Base-by-base conservation (phyloP, 805 yeast species). In the Metschnikowia santaceciliae region DNA sequence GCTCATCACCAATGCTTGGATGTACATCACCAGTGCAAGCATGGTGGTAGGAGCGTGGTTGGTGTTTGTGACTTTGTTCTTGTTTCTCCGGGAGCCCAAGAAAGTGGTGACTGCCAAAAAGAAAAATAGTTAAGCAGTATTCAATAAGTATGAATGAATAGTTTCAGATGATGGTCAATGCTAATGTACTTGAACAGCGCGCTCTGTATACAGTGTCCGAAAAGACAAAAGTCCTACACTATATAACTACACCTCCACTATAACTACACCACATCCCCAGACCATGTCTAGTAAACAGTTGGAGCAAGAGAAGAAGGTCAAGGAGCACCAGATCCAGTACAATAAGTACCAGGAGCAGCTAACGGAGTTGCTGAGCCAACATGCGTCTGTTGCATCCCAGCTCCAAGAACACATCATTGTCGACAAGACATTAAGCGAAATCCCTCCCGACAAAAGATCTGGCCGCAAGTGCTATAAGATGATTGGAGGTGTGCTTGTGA, bases 1-100 rank as follows among this genome's bases (percentile, higher is more conserved):
- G 92, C 88, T 87, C 54, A 92, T 94, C 62, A 77, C 96, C 30
- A 91, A 91, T 68, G 81, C 97, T 1, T 90, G 97, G 96, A 90
- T 91, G 47, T 94, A 94, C 66, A 70, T 92, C 54, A 76, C 87
- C 20, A 78, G 90, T 45, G 84, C 91, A 14, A 70, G 68, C 3
- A 70, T 84, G 33, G 96, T 95, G 20, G 81, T 85, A 32, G 61
- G 71, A 23, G 87, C 86, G 0, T 94, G 97, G 95, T 64, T 90
- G 42, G 57, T 82, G 26, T 92, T 94, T 66, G 82, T 88, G n/a
- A 68, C 80, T 35, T 74, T 84, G 55, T 91, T 82, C 69, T 63
- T 83, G 42, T 76, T 71, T 56, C 65, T 77, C 32, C 66, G 73
- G 46, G 63, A 44, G 23, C 22, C 47, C 13, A 34, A 35, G 41